Evolutionary conservation across 2,329 filamentous ascomycete species (phyloP).

Genomic region (Fusarium pseudoanthophilum): DNA sequence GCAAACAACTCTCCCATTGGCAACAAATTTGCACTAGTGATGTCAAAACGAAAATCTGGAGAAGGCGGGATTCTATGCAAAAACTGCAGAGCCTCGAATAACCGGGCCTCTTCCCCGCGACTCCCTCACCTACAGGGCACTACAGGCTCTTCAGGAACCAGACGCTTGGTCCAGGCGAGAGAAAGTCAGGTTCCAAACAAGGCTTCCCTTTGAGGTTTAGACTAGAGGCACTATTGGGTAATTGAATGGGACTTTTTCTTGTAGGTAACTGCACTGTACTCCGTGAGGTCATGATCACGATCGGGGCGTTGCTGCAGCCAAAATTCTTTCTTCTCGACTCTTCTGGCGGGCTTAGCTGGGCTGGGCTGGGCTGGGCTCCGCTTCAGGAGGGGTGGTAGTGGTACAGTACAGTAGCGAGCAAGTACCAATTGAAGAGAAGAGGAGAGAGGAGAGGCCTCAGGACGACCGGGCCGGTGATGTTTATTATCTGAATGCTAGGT

Average conservation of each 20-base stretch:
- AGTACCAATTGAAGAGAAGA: constrained; percentile 4
- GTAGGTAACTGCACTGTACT: constrained; percentile 15
- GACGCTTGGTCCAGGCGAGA: constrained; percentile 41
- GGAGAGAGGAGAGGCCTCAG: constrained; percentile 8
- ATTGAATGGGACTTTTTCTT: constrained; percentile 44
- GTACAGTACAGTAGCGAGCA: constrained; percentile 16
- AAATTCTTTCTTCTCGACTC: constrained; percentile 41
- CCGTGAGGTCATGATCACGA: constrained; percentile 50
- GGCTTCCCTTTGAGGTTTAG: constrained; percentile 48
- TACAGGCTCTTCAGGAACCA: constrained; percentile 44
- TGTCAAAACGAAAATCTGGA: constrained; percentile 40
- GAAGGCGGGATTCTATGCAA: constrained; percentile 27
- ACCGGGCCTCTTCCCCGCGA: constrained; percentile 44
- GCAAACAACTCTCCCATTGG: constrained; percentile 20
- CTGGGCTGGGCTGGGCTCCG: constrained; percentile 20
- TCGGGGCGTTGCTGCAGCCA: constrained; percentile 32
- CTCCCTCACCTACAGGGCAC: background rate
- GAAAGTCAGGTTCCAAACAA: constrained; percentile 18
- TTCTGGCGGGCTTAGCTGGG: constrained; percentile 42
- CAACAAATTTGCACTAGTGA: constrained; percentile 34
- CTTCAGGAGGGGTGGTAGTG: constrained; percentile 33
- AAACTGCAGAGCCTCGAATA: constrained; percentile 51
- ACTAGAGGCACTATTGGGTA: constrained; percentile 47
- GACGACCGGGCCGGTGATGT: constrained; percentile 41
- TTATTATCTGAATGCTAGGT: background rate